Conservation (phyloP, 2,329 filamentous ascomycete genomes). For the Juglanconis sp. region DNA sequence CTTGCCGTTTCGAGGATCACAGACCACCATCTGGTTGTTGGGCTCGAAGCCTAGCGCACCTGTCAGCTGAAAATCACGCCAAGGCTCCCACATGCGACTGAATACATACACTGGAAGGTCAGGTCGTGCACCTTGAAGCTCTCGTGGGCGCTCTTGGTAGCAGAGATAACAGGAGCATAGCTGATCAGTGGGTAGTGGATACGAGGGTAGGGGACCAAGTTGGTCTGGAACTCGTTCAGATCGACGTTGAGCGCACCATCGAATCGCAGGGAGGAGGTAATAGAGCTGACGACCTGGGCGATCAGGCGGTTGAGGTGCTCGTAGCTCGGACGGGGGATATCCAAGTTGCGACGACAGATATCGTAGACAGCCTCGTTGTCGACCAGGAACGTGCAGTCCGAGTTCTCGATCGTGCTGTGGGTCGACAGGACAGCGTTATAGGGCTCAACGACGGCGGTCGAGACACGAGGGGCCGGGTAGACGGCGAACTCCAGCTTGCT, state of each 20-base stretch:
- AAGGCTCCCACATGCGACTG: neutral
- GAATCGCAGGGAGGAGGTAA: constrained; percentile 70
- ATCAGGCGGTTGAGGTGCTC: constrained; percentile 72
- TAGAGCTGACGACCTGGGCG: constrained; percentile 71
- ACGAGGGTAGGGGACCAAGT: constrained; percentile 69
- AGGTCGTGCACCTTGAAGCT: constrained; percentile 82
- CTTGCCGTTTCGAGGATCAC: constrained; percentile 70
- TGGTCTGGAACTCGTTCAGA: constrained; percentile 76
- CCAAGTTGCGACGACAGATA: constrained; percentile 70
- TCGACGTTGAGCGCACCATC: constrained; percentile 72
- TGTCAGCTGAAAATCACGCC: constrained; percentile 21
- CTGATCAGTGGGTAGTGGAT: constrained; percentile 73
- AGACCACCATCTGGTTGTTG: constrained; percentile 77
- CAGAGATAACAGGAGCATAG: constrained; percentile 69
- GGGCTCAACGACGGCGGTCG: constrained; percentile 69
- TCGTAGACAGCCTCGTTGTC: constrained; percentile 75
- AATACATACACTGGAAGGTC: constrained; percentile 65
- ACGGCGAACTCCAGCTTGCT: constrained; percentile 73
- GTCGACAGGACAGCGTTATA: constrained; percentile 73
- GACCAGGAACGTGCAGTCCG: constrained; percentile 75
- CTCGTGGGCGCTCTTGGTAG: constrained; percentile 77
- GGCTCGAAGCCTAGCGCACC: constrained; percentile 62
- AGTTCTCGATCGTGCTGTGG: constrained; percentile 73
- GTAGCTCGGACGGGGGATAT: constrained; percentile 66
- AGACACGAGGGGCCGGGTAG: constrained; percentile 67